phyloP scores from a whole-genome alignment of 192 early-diverging fungal genomes.

The Coemansia sp. region DNA sequence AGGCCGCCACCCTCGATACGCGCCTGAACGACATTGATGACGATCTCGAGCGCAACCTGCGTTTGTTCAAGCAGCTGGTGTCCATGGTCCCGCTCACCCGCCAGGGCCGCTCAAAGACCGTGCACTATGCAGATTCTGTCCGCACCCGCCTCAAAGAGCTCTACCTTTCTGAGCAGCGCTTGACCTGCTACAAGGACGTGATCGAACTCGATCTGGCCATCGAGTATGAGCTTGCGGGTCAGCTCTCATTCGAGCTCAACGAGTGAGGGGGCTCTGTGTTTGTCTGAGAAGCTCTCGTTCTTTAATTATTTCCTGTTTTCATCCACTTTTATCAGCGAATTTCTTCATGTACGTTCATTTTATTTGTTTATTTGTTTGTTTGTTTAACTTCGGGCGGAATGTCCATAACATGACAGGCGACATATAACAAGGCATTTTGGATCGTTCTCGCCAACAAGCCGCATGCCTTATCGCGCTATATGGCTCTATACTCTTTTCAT shows the following conservation, averaged over 20 bases:
- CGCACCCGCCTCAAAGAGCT: constrained; percentile 58
- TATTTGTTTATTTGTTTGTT: neutral
- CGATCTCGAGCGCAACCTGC: constrained; percentile 56
- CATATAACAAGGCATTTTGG: no score
- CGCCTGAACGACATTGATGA: constrained; percentile 55
- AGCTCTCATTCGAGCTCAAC: neutral
- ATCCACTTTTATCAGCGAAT: neutral
- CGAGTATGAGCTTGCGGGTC: constrained; percentile 43
- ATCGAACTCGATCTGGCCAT: constrained; percentile 62
- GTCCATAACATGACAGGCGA: no score
- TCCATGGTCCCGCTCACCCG: constrained; percentile 72
- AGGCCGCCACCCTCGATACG: constrained; percentile 55
- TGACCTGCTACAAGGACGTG: constrained; percentile 73
- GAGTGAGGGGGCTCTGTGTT: neutral
- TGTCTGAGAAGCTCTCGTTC: neutral
- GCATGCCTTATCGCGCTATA: no score
- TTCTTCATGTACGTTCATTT: constrained; percentile 8
- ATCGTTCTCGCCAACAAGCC: no score
- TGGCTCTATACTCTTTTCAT: no score
- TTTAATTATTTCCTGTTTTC: neutral
- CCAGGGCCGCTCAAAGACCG: constrained; percentile 60
- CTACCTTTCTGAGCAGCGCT: constrained; percentile 60
- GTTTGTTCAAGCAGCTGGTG: constrained; percentile 64
- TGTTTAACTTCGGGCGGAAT: neutral
- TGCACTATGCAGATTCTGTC: constrained; percentile 47